Base-by-base conservation (phyloP, 345 rosid genomes). In the Atalantia buxifolia region DNA sequence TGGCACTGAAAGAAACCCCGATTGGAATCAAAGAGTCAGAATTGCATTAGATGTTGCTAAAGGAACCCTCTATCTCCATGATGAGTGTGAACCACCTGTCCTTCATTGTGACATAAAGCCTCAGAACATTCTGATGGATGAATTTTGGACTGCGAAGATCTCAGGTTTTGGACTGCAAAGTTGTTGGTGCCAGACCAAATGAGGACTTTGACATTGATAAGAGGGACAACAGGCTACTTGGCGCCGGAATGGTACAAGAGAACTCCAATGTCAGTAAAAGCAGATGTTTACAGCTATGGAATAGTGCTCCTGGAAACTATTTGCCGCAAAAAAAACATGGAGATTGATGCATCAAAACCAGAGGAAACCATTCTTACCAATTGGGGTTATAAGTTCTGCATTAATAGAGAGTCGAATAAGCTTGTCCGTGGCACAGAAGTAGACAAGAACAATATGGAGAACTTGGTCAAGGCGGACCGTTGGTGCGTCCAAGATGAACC, bases 271-370 rank as follows among this genome's bases (percentile, higher is more conserved):
- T 57, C 84, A 42, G 84, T 77, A 7, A 81, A 45, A 42, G 74
- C 75, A 7, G 83, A 81, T 25, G 64, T 81, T 19, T 81, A 76
- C 53, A 73, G 81, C 25, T 81, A 68, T 2, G 81, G 81, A 69
- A 45, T 78, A 6, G 75, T 81, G 53, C 78, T 81, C 1, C 35
- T 81, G 55, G 84, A 81, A 77, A 68, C 60, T 21, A 30, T 73
- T 55, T 81, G 77, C 66, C 68, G 84, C 74, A 73, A 81, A 35
- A 77, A 12, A 31, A 81, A 61, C n/a, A 13, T 81, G 53, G 48
- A 81, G 8, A 16, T 72, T 56, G 36, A 74, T 40, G 14, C 38
- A n/a, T 38, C 77, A 2, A 74, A 61, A 60, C 77, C 56, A 18
- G 77, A 61, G 4, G 57, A 60, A 74, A 74, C 19, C 0, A 24